Base-by-base conservation (phyloP, 2,329 filamentous ascomycete species). In the Cercospora canescens region DNA sequence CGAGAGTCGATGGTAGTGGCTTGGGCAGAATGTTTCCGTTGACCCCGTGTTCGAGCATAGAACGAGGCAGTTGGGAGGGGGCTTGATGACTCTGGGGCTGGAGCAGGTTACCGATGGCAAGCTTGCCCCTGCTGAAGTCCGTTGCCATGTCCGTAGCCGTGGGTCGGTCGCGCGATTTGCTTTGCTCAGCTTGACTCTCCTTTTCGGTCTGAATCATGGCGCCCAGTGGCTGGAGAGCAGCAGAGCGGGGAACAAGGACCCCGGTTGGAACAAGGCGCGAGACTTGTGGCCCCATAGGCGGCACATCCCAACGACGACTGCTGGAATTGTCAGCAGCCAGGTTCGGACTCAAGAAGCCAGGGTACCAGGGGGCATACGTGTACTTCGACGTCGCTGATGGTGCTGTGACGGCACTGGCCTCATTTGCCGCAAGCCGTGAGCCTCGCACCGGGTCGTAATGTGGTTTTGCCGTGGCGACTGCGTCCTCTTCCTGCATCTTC, bases 401-500 rank as follows among this genome's bases (percentile, higher is more conserved):
- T 24, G 62, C 28, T 26, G 50, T 30, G 48, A 18, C 54, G 16
- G 24, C 16, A 34, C 14, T 50, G 45, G 54, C 57, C 37, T 59
- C n/a, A 26, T 45, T 52, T 50, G 66, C 37, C 14, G 66, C 54
- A 16, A 63, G 66, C 45, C 69, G 67, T 16, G 67, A 72, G 35
- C 69, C 66, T 45, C 73, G 72, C 6, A 74, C 69, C 21, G 73
- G 73, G 59, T 75, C 73, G 67, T 74, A 74, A 24, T 65, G 70
- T n/a, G 70, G 63, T 54, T 70, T 70, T 9, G 30, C 16, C 14
- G 34, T 16, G 24, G 32, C 39, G 14, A 54, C 11, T 34, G 37
- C 35, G 34, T n/a, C 34, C 28, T 41, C 26, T 32, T 62, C 48
- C 6, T 39, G 14, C 21, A 45, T 52, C 16, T 30, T 26, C 45